These are phyloP conservation scores for Verticillium dahliae DNA, from an alignment of 2,329 filamentous ascomycete species.

Conservation along the genomic window DNA sequence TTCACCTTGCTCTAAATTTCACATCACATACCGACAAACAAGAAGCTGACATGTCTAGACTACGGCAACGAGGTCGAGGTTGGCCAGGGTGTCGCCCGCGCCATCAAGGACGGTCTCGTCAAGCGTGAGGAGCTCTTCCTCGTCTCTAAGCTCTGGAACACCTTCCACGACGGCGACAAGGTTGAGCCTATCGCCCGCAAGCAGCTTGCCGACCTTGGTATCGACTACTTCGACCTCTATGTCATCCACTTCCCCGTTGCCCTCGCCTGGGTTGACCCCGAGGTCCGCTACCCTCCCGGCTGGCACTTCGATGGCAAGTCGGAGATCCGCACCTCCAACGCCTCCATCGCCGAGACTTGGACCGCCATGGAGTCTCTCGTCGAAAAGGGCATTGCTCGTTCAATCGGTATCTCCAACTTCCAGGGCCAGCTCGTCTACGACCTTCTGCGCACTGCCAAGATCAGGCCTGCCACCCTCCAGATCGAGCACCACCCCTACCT, in stretches of 20 bases:
- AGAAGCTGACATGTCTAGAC: constrained; percentile 38
- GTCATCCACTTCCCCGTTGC: constrained; percentile 85
- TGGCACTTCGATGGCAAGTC: constrained; percentile 62
- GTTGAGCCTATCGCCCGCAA: constrained; percentile 70
- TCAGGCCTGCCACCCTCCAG: constrained; percentile 72
- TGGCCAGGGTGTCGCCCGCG: constrained; percentile 69
- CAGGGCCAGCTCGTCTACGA: constrained; percentile 72
- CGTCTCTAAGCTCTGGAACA: constrained; percentile 89
- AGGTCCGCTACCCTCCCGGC: constrained; percentile 71
- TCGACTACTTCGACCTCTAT: constrained; percentile 89
- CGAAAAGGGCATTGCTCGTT: constrained; percentile 58
- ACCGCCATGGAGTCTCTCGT: constrained; percentile 71
- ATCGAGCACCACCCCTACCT: constrained; percentile 90
- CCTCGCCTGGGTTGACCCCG: constrained; percentile 77
- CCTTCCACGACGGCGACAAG: constrained; percentile 74
- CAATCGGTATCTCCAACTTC: constrained; percentile 82
- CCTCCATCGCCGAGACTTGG: constrained; percentile 77
- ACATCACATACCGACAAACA: background rate
- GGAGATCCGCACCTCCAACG: constrained; percentile 58
- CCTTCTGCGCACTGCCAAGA: constrained; percentile 68
- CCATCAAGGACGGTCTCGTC: constrained; percentile 74
- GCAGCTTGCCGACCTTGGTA: constrained; percentile 74
- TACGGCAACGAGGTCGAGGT: constrained; percentile 79
- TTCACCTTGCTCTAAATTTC: background rate
- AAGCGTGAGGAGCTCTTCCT: constrained; percentile 87